Conservation (phyloP, 2,329 filamentous ascomycete genomes). For the Xylariales sp. region DNA sequence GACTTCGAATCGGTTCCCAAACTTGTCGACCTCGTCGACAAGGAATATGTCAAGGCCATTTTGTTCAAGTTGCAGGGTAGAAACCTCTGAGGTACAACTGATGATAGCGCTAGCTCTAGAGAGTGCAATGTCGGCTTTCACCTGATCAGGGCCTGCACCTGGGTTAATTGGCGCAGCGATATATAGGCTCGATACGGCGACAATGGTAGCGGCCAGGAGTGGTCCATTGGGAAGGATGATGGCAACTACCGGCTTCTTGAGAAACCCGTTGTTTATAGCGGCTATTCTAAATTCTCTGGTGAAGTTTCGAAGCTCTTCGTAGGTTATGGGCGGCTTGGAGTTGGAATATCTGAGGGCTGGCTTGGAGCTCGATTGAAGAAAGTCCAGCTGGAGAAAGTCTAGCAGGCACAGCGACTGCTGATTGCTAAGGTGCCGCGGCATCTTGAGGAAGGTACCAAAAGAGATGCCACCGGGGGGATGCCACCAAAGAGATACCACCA, state of each 20-base stretch:
- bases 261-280: conserved; percentile 20
- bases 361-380: conserved; percentile 42
- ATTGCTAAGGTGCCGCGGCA: not conserved
- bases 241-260: conserved; percentile 58
- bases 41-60: conserved; percentile 55
- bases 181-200: conserved; percentile 63
- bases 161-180: conserved; percentile 64
- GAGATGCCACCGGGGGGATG: too few species aligned
- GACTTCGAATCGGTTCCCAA: conserved; percentile 51
- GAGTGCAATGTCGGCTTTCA: conserved; percentile 62
- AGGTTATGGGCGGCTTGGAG: conserved; percentile 50
- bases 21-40: conserved; percentile 52
- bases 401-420: conserved; percentile 49
- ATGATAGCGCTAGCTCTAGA: conserved; percentile 60
- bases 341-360: conserved; percentile 30
- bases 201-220: conserved; percentile 61
- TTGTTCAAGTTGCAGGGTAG: conserved; percentile 53
- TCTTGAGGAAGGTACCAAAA: not conserved
- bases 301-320: conserved; percentile 50
- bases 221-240: conserved; percentile 66
- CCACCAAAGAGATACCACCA: too few species aligned
- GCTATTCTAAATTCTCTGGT: conserved; percentile 51
- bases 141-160: conserved; percentile 61
- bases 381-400: conserved; percentile 52
- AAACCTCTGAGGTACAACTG: conserved; percentile 55